Evolutionary conservation across 2,329 filamentous ascomycete species (phyloP).

Genomic region (Penicillium sp.): DNA sequence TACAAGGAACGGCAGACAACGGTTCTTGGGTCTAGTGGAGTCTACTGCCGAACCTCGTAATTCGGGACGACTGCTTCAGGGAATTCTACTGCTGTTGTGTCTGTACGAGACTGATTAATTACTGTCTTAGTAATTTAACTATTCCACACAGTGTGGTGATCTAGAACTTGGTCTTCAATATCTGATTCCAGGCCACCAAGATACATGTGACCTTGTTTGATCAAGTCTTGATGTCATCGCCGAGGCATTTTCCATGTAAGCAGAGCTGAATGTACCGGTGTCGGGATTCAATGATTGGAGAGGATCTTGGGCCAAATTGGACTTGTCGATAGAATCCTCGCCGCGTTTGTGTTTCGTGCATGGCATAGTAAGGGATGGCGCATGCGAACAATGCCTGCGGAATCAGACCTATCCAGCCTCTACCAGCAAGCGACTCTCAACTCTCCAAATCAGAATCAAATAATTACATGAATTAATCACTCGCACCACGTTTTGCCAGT

Average conservation of each 20-base stretch:
- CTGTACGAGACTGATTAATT: not conserved
- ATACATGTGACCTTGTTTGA: not conserved
- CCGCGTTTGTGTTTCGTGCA: not conserved
- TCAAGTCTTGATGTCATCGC: slow-evolving; percentile 5
- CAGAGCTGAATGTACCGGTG: not conserved
- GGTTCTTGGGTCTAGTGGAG: slow-evolving; percentile 7
- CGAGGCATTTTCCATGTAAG: not conserved
- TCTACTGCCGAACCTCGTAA: not conserved
- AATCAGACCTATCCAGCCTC: not conserved
- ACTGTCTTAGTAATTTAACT: not conserved
- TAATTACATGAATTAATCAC: not conserved
- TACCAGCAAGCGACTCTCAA: not conserved
- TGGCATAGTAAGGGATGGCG: not conserved
- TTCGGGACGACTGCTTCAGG: not conserved
- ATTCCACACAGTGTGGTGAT: not conserved
- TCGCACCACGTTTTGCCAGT: not conserved
- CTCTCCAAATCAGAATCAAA: not conserved
- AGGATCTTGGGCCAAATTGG: not conserved
- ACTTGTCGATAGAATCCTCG: not conserved
- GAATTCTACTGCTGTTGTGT: not conserved
- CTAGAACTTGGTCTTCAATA: not conserved
- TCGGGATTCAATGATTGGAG: not conserved
- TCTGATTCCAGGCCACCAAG: not conserved
- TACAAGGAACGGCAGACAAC: slow-evolving; percentile 1
- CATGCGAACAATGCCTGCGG: not conserved